Base-by-base conservation (phyloP, 768 basidiomycete species). In the Mycena maculata region DNA sequence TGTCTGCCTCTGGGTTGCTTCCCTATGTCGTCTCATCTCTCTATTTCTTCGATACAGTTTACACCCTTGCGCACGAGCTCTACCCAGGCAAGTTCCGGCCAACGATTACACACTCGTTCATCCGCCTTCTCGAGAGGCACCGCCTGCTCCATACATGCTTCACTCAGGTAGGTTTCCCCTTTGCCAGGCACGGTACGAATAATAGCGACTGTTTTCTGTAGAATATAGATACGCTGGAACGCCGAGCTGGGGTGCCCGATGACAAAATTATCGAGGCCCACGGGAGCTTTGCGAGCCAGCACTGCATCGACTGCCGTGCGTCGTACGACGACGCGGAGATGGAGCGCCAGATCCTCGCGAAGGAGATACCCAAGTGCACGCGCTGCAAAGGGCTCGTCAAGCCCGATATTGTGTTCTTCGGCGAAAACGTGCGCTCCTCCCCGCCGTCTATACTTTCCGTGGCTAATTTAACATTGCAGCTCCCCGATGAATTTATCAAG, bases 401-500 rank as follows among this genome's bases (percentile, higher is more conserved):
- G 77, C 95, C 95, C n/a, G 93, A 97, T 73, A 97, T 97, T 45
- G 93, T 97, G 15, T 96, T 97, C 79, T 96, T 97, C 73, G 95
- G 96, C 25, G 92, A 95, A 79, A 74, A 84, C 39, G 90, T 92
- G 74, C 33, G 89, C 80, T 18, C 28, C n/a, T 38, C 11, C 28
- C 52, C 36, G 36, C 31, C 63, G 54, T 11, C 58, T 62, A 55
- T 44, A 13, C 6, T 6, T 36, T 36, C 33, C 13, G 13, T 36
- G 13, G 44, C 42, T 25, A n/a, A 33, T 48, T 5, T 7, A 36
- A 60, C 25, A 53, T 53, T 41, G 15, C 70, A 94, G 94, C 87
- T 98, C 5, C 95, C 96, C 0, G 77, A 82, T 0, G 76, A 80
- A 23, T 98, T 98, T 78, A 85, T 90, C 68, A 53, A 73, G 2